phyloP scores from a whole-genome alignment of 352 stramenopile species.

The Globisporangium ultimum region DNA sequence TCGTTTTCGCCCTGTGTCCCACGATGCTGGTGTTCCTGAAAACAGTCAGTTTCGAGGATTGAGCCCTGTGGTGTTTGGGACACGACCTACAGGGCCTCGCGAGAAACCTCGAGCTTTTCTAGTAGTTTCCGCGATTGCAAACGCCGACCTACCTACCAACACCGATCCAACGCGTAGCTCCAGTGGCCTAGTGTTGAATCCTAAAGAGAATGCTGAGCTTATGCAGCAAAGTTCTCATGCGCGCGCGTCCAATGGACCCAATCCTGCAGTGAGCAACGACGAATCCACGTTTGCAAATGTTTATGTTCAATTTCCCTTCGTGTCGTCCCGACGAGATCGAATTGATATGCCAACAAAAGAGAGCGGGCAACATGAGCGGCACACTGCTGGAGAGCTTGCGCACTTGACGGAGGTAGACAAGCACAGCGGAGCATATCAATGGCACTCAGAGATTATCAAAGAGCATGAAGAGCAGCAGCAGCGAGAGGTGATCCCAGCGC shows the following conservation, averaged over 20 bases:
- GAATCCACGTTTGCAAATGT: conserved; percentile 20
- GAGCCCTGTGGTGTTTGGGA: conserved; percentile 30
- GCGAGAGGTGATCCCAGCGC: neutral
- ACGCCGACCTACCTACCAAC: conserved; percentile 1
- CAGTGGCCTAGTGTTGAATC: neutral
- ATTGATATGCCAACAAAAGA: conserved; percentile 14
- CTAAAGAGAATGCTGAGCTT: neutral
- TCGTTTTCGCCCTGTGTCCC: conserved; percentile 34
- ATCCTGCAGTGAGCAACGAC: neutral
- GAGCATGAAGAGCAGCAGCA: conserved; percentile 17
- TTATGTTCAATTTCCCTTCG: conserved; percentile 62
- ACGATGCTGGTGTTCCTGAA: conserved; percentile 8
- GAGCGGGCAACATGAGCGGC: neutral
- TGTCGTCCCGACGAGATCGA: conserved; percentile 27
- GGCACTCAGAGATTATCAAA: conserved; percentile 9
- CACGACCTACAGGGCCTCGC: conserved; percentile 22
- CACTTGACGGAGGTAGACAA: conserved; percentile 1
- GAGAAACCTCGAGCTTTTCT: conserved; percentile 22
- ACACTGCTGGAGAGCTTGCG: neutral
- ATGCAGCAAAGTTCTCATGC: neutral
- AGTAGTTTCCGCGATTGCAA: conserved; percentile 12
- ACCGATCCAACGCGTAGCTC: neutral
- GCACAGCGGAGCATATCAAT: neutral
- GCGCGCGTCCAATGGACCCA: neutral
- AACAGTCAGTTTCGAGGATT: neutral